Evolutionary conservation across 495 filamentous ascomycete genomes (phyloP).

Genomic region (Pseudomonodictys pantanalensis): DNA sequence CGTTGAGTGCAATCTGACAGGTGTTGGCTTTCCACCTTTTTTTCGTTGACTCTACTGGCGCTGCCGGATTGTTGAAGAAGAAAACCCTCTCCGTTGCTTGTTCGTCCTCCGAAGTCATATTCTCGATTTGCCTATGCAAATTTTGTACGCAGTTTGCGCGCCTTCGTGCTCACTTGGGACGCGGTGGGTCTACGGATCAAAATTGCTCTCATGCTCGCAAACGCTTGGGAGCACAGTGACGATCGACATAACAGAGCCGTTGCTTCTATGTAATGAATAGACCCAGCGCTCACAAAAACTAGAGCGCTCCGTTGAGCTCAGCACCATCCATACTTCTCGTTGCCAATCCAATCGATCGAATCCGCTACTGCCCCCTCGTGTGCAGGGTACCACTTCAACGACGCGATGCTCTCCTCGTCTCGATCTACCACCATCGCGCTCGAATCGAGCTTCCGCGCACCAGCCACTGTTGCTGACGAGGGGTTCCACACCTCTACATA

Average conservation of each 20-base stretch:
- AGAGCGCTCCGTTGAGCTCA: conserved; percentile 42
- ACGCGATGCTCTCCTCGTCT: conserved; percentile 61
- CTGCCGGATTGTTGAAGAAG: conserved; percentile 15
- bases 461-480: conserved; percentile 53
- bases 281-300: not conserved
- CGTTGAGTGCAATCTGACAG: conserved; percentile 70
- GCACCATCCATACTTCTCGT: conserved; percentile 96
- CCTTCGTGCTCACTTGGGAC: too few relatives aligned
- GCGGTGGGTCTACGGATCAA: too few relatives aligned
- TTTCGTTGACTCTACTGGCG: conserved; percentile 31
- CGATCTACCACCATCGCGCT: conserved; percentile 55
- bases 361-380: conserved; percentile 46
- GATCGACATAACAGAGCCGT: too few relatives aligned
- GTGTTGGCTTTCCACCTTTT: conserved; percentile 45
- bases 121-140: too few relatives aligned
- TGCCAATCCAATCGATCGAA: conserved; percentile 77
- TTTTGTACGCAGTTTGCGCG: too few relatives aligned
- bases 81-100: not conserved
- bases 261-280: too few relatives aligned
- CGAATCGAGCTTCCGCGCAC: conserved; percentile 53
- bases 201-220: too few relatives aligned
- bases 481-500: conserved; percentile 67
- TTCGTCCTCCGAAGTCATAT: not conserved
- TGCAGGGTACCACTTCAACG: conserved; percentile 60
- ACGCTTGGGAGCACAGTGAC: too few relatives aligned